These are phyloP conservation scores for Chrysoporthe deuterocubensis DNA, from an alignment of 2,329 filamentous ascomycete genomes.

Conservation along the genomic window DNA sequence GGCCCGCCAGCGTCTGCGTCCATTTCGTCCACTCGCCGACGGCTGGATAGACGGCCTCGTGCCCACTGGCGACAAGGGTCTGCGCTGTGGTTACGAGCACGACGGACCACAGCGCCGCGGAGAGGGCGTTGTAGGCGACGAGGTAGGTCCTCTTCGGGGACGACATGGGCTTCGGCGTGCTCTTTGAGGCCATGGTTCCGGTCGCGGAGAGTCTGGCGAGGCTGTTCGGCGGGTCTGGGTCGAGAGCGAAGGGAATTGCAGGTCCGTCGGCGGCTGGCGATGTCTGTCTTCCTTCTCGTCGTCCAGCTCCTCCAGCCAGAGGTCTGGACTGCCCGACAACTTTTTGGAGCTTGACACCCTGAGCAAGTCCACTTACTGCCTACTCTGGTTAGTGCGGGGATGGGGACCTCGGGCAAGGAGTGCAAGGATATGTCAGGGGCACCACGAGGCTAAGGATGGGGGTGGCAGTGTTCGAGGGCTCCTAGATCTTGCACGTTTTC, in stretches of 20 bases:
- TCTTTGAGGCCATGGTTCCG: conserved; percentile 28
- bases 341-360: conserved; percentile 20
- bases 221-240: too few relatives aligned
- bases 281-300: not conserved
- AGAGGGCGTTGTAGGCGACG: conserved; percentile 27
- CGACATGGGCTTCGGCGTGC: conserved; percentile 37
- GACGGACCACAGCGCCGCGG: conserved; percentile 69
- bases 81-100: conserved; percentile 71
- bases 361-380: conserved; percentile 5
- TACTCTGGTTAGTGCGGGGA: conserved; percentile 12
- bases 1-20: conserved; percentile 81
- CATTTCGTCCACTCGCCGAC: conserved; percentile 72
- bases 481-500: conserved; percentile 23
- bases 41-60: conserved; percentile 61
- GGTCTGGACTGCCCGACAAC: conserved; percentile 6
- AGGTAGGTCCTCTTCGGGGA: conserved; percentile 26
- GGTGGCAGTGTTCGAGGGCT: conserved; percentile 27
- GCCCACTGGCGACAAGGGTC: conserved; percentile 58
- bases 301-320: too few relatives aligned
- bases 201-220: not conserved
- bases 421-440: conserved; percentile 16
- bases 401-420: not conserved
- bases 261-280: not conserved
- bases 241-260: too few relatives aligned
- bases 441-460: conserved; percentile 21